Conservation (phyloP, 1,284 basidiomycete genomes). For the Hymenochaete sp. region DNA sequence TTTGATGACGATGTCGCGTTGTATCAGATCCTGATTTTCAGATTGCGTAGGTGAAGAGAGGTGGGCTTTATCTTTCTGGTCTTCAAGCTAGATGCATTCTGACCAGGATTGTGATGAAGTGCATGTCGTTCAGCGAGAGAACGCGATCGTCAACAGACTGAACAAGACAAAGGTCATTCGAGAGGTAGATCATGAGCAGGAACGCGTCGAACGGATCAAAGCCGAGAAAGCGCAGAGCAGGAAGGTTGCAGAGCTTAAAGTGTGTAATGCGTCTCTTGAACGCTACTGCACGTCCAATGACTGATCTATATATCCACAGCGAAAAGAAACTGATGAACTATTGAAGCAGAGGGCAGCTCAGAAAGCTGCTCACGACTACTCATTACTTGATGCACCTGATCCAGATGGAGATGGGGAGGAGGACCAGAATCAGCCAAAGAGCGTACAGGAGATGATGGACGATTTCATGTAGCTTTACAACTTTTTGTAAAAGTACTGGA, state of each 20-base stretch:
- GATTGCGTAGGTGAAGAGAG: constrained; percentile 59
- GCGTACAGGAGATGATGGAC: constrained; percentile 18
- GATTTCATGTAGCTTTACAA: constrained; percentile 21
- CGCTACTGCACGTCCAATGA: not conserved
- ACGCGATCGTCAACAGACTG: constrained; percentile 84
- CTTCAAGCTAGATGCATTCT: not conserved
- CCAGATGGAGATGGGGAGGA: constrained; percentile 49
- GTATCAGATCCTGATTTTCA: constrained; percentile 3
- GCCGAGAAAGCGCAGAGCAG: constrained; percentile 64
- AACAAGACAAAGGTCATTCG: constrained; percentile 90
- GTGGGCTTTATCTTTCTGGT: constrained; percentile 31
- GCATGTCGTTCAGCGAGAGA: constrained; percentile 76
- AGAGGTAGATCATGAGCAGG: constrained; percentile 86
- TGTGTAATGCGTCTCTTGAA: not conserved
- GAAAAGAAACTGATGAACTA: constrained; percentile 63
- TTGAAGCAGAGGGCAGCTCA: constrained; percentile 62
- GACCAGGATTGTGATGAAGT: constrained; percentile 34
- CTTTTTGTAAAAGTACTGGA: constrained; percentile 17
- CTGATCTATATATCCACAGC: constrained; percentile 33
- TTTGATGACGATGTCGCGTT: not conserved
- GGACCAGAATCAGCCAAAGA: constrained; percentile 31
- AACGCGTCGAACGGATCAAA: constrained; percentile 75
- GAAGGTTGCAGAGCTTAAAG: constrained; percentile 50
- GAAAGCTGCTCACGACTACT: constrained; percentile 71
- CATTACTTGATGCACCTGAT: constrained; percentile 42